Base-by-base conservation (phyloP, 2,329 filamentous ascomycete genomes). In the Coleophoma eucalyptorum region DNA sequence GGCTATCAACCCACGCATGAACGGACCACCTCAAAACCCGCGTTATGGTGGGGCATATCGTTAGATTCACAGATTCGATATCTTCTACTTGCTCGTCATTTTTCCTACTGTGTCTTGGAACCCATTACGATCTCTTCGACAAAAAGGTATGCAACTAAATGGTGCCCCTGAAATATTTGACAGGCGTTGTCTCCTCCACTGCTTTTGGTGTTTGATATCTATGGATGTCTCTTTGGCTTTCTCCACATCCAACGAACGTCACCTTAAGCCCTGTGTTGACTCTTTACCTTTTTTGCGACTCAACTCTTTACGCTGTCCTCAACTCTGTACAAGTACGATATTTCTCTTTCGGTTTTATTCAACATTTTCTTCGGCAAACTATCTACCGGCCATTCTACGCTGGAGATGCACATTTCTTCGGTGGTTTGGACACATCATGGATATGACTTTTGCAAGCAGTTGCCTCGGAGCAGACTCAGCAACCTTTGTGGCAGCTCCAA, bases 381-480 rank as follows among this genome's bases (percentile, higher is more conserved):
- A 67, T 58, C 50, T 58, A 64, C 60, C 58, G 68, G 69, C 77
- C 76, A 81, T 80, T 75, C 77, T 81, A 81, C 72, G 67, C 73
- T 71, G 67, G 67, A 65, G 64, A 67, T 67, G 34, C 69, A 74
- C 73, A 70, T 67, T 70, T 73, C 71, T 72, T 65, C 71, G 72
- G 75, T 72, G 75, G 70, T 73, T 81, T 81, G 78, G 78, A 81
- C 75, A 81, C 72, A 75, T 79, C 69, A 80, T 80, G 74, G 67
- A 80, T 81, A 80, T 72, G 72, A 69, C 73, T 79, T 78, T 79
- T 79, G 76, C 75, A 59, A 55, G 56, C 46, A 46, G 54, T 56
- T 58, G 55, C 54, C 49, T 47, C 58, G 55, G 55, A 48, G 53
- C 50, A 58, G 48, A 55, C 49, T 53, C 52, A 10, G 57, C 51